Evolutionary conservation across 1,139 yeast species (phyloP).

Genomic region (Taiozyma sp.): DNA sequence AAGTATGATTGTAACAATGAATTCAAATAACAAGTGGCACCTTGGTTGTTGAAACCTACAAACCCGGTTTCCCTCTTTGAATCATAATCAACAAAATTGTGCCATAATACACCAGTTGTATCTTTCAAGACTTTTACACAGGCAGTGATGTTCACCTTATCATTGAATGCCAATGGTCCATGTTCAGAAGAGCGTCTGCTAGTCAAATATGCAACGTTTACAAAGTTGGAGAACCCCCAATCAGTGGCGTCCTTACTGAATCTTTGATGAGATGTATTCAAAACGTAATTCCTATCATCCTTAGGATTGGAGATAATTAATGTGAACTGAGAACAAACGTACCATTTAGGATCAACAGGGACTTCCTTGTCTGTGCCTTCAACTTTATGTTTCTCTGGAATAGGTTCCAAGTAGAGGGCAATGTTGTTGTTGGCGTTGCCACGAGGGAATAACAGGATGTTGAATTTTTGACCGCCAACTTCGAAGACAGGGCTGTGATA

Average conservation of each 20-base stretch:
- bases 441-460: conserved; percentile 68
- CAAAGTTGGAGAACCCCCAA: conserved; percentile 91
- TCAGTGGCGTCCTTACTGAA: conserved; percentile 74
- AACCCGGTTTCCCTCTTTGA: conserved; percentile 84
- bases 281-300: conserved; percentile 53
- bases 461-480: conserved; percentile 72
- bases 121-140: conserved; percentile 77
- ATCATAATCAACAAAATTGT: conserved; percentile 76
- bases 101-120: conserved; percentile 93
- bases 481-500: conserved; percentile 45
- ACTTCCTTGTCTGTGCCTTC: conserved; percentile 29
- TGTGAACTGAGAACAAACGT: conserved; percentile 87
- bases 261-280: conserved; percentile 75
- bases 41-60: conserved; percentile 93
- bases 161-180: conserved; percentile 44
- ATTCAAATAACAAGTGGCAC: conserved; percentile 95
- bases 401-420: conserved; percentile 57
- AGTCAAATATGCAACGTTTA: conserved; percentile 49
- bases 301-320: conserved; percentile 80
- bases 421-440: conserved; percentile 52
- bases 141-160: conserved; percentile 65
- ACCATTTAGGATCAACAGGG: conserved; percentile 52
- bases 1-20: conserved; percentile 86
- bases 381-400: conserved; percentile 22
- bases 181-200: conserved; percentile 25